Base-by-base conservation (phyloP, 2,329 filamentous ascomycete genomes). In the Pseudocercospora fijiensis region DNA sequence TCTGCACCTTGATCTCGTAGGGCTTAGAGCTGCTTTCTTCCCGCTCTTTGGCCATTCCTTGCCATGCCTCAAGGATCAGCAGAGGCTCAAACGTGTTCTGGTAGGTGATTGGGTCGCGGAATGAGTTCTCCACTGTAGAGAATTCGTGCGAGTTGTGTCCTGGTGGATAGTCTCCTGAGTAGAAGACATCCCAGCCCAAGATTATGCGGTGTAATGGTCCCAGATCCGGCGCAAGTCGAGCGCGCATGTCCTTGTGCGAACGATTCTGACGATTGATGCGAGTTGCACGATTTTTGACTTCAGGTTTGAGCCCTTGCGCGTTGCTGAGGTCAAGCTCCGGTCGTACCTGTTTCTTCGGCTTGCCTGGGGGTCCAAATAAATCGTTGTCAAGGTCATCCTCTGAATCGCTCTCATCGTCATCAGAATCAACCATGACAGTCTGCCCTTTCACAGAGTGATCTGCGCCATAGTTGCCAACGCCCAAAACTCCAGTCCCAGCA, bases 111-210 rank as follows among this genome's bases (percentile, higher is more conserved):
- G 92, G 90, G 69, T 92, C 88, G 27, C 82, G 77, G 77, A 96
- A 99, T 0, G 86, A 86, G 65, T 91, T 89, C 4, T 89, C 88
- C 10, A 99, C 94, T 60, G 86, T 82, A 53, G 84, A 86, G 73
- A 94, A 96, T 51, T 86, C 83, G 55, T 88, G 87, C 16, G 86
- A 86, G 58, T 86, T 88, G 5, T 84, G 83, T 62, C 83, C 85
- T 0, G 95, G 93, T 5, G 95, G 95, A 64, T 93, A 90, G 72
- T 93, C 91, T 27, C 92, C 92, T 52, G 87, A 82, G 72, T 96
- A 90, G 76, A 97, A 99, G 69, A 96, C 96, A 69, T 99, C 91
- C 95, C 95, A 99, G 61, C 90, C 86, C 2, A 99, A 85, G 57
- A 99, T 92, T 18, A 89, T 89, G 71, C 90, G 88, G 75, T 98